A percentile compares a stretch with the other conserved stretches of the same genome.
phyloP scores from a whole-genome alignment of 1,284 basidiomycete genomes.

The Malassezia pachydermatis region DNA sequence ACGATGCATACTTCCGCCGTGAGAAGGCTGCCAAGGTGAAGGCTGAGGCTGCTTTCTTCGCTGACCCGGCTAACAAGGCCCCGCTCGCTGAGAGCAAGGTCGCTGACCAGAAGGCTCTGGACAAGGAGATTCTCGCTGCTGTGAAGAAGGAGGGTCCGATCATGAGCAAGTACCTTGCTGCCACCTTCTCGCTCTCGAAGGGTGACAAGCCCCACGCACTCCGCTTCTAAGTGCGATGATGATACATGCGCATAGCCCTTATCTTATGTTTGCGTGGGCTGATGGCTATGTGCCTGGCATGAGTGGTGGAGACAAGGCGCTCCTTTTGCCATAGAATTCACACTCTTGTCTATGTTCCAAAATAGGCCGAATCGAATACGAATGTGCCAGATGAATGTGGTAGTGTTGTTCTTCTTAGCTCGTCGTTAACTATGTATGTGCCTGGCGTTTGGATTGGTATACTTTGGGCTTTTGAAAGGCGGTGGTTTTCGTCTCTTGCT shows the following conservation, averaged over 20 bases:
- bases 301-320: no score
- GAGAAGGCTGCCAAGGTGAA: slow-evolving; percentile 62
- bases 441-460: no score
- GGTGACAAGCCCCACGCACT: slow-evolving; percentile 79
- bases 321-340: no score
- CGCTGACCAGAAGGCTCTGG: slow-evolving; percentile 80
- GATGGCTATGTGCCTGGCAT: no score
- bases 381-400: background rate
- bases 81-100: slow-evolving; percentile 79
- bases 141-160: slow-evolving; percentile 79
- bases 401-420: slow-evolving; percentile 1
- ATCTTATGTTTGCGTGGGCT: no score
- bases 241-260: slow-evolving; percentile 1
- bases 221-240: slow-evolving; percentile 58
- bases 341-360: slow-evolving; percentile 11
- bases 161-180: slow-evolving; percentile 85
- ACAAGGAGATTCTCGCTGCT: slow-evolving; percentile 70
- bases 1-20: slow-evolving; percentile 75
- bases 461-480: background rate
- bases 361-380: slow-evolving; percentile 16
- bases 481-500: background rate
- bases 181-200: slow-evolving; percentile 89
- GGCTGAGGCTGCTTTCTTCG: slow-evolving; percentile 91
- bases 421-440: background rate
- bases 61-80: slow-evolving; percentile 85